phyloP scores from a whole-genome alignment of 768 basidiomycete species.

The Boletus coccyginus region DNA sequence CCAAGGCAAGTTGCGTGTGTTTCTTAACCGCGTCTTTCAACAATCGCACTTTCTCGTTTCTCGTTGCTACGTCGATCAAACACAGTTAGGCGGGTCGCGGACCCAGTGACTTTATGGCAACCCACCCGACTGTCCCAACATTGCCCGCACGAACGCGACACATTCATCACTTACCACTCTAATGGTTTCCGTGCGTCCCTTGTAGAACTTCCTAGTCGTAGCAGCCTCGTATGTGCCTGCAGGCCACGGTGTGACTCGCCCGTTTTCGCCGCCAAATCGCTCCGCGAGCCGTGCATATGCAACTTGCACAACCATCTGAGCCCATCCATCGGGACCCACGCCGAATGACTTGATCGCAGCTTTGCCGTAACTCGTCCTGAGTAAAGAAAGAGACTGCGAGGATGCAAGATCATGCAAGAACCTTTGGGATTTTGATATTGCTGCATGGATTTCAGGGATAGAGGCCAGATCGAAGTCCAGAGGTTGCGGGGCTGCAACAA shows the following conservation, averaged over 20 bases:
- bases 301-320: constrained; percentile 88
- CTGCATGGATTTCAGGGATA: constrained; percentile 29
- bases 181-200: constrained; percentile 94
- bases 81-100: neutral
- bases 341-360: constrained; percentile 80
- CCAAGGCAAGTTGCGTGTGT: constrained; percentile 65
- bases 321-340: constrained; percentile 93
- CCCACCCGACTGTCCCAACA: constrained; percentile 52
- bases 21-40: constrained; percentile 61
- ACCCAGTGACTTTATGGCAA: neutral
- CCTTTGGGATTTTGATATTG: constrained; percentile 55
- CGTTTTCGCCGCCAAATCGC: constrained; percentile 14
- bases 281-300: constrained; percentile 75
- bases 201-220: constrained; percentile 81
- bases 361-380: constrained; percentile 79
- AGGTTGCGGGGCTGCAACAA: constrained; percentile 40
- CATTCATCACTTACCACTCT: constrained; percentile 76
- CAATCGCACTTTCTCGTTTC: constrained; percentile 46
- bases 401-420: constrained; percentile 57
- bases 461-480: constrained; percentile 64
- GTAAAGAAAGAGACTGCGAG: constrained; percentile 60
- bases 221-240: constrained; percentile 95
- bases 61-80: constrained; percentile 15
- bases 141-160: constrained; percentile 73
- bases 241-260: constrained; percentile 37